Evolutionary conservation across 768 basidiomycete species (phyloP).

Genomic region (Fomitopsis pulvina): DNA sequence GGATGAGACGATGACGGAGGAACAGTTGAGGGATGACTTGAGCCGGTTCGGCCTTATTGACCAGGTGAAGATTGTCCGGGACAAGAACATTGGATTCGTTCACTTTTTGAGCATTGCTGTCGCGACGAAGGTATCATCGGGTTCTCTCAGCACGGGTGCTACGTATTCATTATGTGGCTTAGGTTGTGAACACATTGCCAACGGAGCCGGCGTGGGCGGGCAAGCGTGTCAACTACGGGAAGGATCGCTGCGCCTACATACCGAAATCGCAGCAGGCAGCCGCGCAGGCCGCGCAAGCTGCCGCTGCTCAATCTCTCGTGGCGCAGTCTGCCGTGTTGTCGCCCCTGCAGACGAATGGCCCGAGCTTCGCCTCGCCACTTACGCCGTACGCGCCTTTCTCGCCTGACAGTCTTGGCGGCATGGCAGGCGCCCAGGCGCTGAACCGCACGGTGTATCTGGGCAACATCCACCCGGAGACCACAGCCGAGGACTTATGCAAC

Average conservation of each 20-base stretch:
- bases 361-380: constrained; percentile 21
- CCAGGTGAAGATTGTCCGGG: constrained; percentile 98
- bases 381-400: constrained; percentile 34
- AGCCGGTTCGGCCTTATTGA: constrained; percentile 93
- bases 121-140: constrained; percentile 78
- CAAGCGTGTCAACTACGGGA: constrained; percentile 96
- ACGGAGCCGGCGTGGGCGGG: constrained; percentile 92
- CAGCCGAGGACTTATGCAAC: constrained; percentile 92
- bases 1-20: constrained; percentile 86
- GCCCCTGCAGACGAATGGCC: constrained; percentile 22
- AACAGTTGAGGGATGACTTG: constrained; percentile 85
- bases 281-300: constrained; percentile 80
- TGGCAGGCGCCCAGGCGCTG: constrained; percentile 52
- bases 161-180: constrained; percentile 3
- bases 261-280: constrained; percentile 93
- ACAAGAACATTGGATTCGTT: constrained; percentile 99
- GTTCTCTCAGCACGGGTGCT: not conserved
- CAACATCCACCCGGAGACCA: constrained; percentile 95
- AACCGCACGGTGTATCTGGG: constrained; percentile 96
- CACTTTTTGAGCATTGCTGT: constrained; percentile 95
- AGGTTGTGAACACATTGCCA: constrained; percentile 93
- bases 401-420: constrained; percentile 39
- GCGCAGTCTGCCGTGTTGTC: constrained; percentile 39
- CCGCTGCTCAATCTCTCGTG: constrained; percentile 71
- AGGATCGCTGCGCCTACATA: constrained; percentile 96